These are phyloP conservation scores for Cyclaneusma minus DNA, from an alignment of 2,329 filamentous ascomycete genomes.

Conservation along the genomic window DNA sequence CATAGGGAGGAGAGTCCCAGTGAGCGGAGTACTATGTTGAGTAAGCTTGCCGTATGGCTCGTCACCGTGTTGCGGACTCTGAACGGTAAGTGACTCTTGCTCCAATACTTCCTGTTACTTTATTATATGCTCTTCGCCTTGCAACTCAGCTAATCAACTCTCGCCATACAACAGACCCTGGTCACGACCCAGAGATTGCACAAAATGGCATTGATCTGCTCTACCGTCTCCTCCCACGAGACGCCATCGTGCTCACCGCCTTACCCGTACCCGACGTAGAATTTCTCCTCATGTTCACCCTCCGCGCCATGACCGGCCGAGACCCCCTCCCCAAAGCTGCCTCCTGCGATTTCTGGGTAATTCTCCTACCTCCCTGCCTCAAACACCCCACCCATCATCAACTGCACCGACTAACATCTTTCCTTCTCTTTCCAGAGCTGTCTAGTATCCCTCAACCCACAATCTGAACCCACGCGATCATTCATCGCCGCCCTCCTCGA, in stretches of 20 bases:
- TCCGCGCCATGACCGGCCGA: conserved; percentile 52
- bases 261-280: too few species aligned
- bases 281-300: conserved; percentile 54
- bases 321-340: conserved; percentile 65
- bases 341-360: conserved; percentile 62
- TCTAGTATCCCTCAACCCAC: conserved; percentile 21
- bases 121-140: conserved; percentile 1
- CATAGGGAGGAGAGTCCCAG: conserved; percentile 28
- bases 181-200: conserved; percentile 54
- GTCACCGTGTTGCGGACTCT: conserved; percentile 45
- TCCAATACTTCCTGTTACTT: too few species aligned
- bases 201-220: conserved; percentile 62
- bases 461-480: conserved; percentile 21
- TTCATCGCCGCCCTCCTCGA: conserved; percentile 33
- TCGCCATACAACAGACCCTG: conserved; percentile 31
- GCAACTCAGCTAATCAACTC: not conserved
- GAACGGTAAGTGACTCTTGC: conserved; percentile 37
- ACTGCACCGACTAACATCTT: conserved; percentile 3
- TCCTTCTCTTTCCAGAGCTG: conserved; percentile 36
- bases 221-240: conserved; percentile 43
- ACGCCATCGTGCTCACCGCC: conserved; percentile 42
- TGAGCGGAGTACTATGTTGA: conserved; percentile 31
- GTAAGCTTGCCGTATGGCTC: conserved; percentile 42
- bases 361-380: conserved; percentile 12
- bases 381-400: too few species aligned